These are phyloP conservation scores for Cutaneotrichosporon curvatum DNA, from an alignment of 1,284 basidiomycete species.

Conservation along the genomic window DNA sequence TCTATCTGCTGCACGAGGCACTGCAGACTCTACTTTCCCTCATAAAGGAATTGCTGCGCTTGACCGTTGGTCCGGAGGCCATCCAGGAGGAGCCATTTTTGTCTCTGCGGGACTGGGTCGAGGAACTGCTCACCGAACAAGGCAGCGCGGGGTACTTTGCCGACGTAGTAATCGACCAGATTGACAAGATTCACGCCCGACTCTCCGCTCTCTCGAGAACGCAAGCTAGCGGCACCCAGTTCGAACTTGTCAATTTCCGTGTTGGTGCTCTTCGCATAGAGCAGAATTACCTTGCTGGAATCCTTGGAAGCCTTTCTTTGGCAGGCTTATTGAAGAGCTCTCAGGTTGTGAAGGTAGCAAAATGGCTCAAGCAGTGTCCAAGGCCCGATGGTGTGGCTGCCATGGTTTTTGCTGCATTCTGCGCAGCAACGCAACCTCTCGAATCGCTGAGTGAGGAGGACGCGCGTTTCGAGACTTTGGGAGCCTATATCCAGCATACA, in stretches of 20 bases:
- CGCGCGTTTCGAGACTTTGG: constrained; percentile 19
- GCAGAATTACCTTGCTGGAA: constrained; percentile 34
- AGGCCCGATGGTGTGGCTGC: constrained; percentile 28
- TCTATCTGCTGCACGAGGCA: constrained; percentile 33
- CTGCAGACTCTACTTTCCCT: constrained; percentile 31
- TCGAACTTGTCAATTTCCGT: constrained; percentile 33
- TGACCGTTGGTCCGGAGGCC: constrained; percentile 22
- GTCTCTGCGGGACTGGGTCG: constrained; percentile 26
- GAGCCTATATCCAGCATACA: constrained; percentile 20
- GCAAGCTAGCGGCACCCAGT: constrained; percentile 19
- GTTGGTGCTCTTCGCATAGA: constrained; percentile 24
- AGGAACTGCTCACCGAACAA: constrained; percentile 29
- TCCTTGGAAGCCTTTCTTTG: constrained; percentile 26
- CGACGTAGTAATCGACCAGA: constrained; percentile 32
- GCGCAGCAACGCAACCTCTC: constrained; percentile 27
- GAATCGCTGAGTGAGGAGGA: constrained; percentile 22
- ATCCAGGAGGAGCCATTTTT: constrained; percentile 25
- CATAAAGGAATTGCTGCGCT: constrained; percentile 26
- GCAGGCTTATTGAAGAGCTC: constrained; percentile 32
- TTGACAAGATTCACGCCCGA: constrained; percentile 28
- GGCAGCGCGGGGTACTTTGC: constrained; percentile 25
- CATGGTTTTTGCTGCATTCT: constrained; percentile 26
- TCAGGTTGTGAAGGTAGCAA: constrained; percentile 37
- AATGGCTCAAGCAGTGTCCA: constrained; percentile 38
- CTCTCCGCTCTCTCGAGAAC: constrained; percentile 22